Conservation (phyloP, 257 asterid species). For the Gentiana dahurica region DNA sequence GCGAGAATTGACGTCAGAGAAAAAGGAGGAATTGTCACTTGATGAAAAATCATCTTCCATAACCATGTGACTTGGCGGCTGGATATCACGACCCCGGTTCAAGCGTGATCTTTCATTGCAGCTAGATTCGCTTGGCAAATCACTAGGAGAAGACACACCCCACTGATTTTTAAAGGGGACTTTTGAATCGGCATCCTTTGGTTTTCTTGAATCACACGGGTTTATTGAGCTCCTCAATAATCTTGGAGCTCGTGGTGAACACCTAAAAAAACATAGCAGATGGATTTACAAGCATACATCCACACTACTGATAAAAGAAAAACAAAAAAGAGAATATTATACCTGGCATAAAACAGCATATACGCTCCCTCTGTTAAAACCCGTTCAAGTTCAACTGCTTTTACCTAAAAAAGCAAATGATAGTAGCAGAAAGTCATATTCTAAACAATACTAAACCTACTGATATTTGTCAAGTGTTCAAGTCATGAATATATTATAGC, state of each 20-base stretch:
- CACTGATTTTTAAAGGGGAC: constrained; percentile 24
- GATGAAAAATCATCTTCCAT: constrained; percentile 31
- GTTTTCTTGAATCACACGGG: constrained; percentile 30
- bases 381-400: constrained; percentile 43
- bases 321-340: constrained; percentile 4
- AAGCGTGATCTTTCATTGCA: constrained; percentile 16
- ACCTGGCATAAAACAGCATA: constrained; percentile 89
- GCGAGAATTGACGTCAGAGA: constrained; percentile 55
- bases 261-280: constrained; percentile 29
- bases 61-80: constrained; percentile 9
- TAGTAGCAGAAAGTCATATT: too few relatives aligned
- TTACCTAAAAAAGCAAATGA: constrained; percentile 28
- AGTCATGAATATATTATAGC: too few relatives aligned
- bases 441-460: too few relatives aligned
- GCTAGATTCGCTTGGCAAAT: constrained; percentile 13
- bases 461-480: too few relatives aligned
- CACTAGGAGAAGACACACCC: constrained; percentile 18
- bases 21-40: constrained; percentile 50
- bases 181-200: constrained; percentile 17
- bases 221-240: constrained; percentile 27
- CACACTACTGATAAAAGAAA: neutral
- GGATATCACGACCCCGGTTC: constrained; percentile 7
- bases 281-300: neutral
- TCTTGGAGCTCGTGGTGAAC: constrained; percentile 83
- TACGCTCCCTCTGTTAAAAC: constrained; percentile 62